Base-by-base conservation (phyloP, 805 yeast genomes). In the Naumovozyma dairenensis region DNA sequence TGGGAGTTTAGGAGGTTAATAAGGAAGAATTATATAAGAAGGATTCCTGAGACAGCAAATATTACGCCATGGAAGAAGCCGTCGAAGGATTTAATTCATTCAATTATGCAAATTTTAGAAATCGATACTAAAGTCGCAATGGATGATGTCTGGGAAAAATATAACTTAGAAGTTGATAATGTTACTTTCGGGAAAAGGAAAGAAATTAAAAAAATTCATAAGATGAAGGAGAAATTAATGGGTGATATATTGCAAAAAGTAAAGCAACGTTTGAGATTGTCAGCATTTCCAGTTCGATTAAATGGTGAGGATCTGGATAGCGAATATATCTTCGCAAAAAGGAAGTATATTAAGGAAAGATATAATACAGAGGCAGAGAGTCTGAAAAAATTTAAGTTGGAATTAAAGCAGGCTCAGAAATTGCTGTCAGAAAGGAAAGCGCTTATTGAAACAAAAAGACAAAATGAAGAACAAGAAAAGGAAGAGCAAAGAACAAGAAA, bases 291-390 rank as follows among this genome's bases (percentile, higher is more conserved):
- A 2, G 40, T 48, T 2, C 39, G 43, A 28, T 34, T 48, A 12
- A 29, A 34, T 18, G 47, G 48, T 6, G 38, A 39, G 15, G 58
- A 55, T 28, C 24, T 53, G 25, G 55, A 55, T 33, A 45, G 51
- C 5, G 60, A 55, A 28, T 53, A 51, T 30, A 44, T 55, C 13
- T 52, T 47, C 34, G 46, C 55, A 15, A 57, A 55, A 35, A 44
- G 60, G 16, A 38, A 45, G 21, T 48, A 39, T 28, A 48, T 57
- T 10, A 58, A 55, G 32, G 37, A 43, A 15, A 41, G 43, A 5
- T 46, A 45, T 33, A 37, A 46, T 1, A 40, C 41, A 13, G 57
- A 54, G 31, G 30, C 48, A 32, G 34, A 33, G 15, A 44, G 41
- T 24, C 40, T 49, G 1, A 55, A 56, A 32, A 37, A 36, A 10